Conservation (phyloP, 805 yeast species). For the Candida jianshihensis region DNA sequence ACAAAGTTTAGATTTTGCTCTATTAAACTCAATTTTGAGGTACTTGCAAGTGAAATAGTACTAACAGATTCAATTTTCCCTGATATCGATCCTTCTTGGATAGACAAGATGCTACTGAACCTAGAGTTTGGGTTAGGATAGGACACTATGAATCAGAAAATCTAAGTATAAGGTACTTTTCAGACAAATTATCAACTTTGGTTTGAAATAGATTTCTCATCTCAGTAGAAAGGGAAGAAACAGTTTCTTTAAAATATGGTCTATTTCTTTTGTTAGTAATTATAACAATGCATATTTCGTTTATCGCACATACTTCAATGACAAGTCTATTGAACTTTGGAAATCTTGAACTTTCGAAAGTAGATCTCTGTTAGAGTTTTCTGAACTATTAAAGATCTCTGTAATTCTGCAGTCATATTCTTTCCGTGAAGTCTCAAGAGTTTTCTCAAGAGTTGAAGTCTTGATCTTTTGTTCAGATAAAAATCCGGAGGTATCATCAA, state of each 20-base stretch:
- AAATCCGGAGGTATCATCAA: conserved; percentile 38
- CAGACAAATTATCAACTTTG: background rate
- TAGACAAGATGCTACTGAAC: no score
- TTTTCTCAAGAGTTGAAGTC: conserved; percentile 22
- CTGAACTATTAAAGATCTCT: background rate
- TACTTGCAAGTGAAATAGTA: no score
- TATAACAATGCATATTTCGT: no score
- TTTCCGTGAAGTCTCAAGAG: conserved; percentile 13
- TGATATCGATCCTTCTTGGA: no score
- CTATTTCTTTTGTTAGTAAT: no score
- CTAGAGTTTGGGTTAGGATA: no score
- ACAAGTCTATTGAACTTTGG: background rate
- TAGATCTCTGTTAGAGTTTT: background rate
- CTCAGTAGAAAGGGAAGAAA: conserved; percentile 1
- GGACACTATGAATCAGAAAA: background rate
- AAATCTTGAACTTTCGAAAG: conserved; percentile 2
- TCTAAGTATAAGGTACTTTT: background rate
- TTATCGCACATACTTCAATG: background rate
- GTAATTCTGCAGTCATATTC: conserved; percentile 9
- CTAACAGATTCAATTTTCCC: no score
- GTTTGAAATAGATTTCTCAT: background rate
- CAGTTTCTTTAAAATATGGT: conserved; percentile 3
- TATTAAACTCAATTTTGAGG: no score
- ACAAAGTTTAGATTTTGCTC: no score
- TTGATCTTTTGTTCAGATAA: conserved; percentile 40